Conservation (phyloP, 2,329 filamentous ascomycete genomes). For the Cladosporium velox region DNA sequence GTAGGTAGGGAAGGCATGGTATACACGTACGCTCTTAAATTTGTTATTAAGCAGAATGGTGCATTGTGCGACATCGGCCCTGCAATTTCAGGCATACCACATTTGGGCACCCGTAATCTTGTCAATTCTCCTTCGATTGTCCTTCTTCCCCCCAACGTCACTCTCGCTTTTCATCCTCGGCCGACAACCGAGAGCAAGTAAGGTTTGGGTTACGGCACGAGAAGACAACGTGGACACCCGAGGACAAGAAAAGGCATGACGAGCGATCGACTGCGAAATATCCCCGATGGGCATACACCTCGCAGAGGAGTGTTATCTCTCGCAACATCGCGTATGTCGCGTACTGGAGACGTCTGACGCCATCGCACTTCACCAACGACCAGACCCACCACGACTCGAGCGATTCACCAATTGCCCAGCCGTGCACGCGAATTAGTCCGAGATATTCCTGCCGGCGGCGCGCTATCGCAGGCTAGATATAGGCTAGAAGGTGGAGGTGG, state of each 20-base stretch:
- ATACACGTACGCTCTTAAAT: no score
- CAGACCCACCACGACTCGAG: neutral
- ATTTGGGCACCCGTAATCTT: no score
- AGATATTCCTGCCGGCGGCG: neutral
- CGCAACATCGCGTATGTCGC: neutral
- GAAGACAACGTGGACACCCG: neutral
- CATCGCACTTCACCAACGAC: neutral
- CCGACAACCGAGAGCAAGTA: no score
- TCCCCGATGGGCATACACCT: neutral
- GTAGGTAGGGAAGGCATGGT: no score
- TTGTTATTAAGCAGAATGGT: no score
- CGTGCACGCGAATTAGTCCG: constrained; percentile 12
- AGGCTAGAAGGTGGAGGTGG: constrained; percentile 18
- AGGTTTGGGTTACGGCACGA: constrained; percentile 16
- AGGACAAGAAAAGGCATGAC: neutral
- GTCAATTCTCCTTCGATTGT: no score
- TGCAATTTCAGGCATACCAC: no score
- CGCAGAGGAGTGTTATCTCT: neutral
- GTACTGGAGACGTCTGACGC: neutral
- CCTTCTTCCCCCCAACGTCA: no score
- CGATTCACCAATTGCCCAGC: constrained; percentile 11
- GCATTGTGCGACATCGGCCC: no score
- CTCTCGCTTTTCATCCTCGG: no score
- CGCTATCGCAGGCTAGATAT: constrained; percentile 1
- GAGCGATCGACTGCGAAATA: neutral